Percentiles rank a stretch among this genome's conserved stretches.
phyloP scores from a whole-genome alignment of 805 yeast species.

The Aciculoconidium aculeatum region DNA sequence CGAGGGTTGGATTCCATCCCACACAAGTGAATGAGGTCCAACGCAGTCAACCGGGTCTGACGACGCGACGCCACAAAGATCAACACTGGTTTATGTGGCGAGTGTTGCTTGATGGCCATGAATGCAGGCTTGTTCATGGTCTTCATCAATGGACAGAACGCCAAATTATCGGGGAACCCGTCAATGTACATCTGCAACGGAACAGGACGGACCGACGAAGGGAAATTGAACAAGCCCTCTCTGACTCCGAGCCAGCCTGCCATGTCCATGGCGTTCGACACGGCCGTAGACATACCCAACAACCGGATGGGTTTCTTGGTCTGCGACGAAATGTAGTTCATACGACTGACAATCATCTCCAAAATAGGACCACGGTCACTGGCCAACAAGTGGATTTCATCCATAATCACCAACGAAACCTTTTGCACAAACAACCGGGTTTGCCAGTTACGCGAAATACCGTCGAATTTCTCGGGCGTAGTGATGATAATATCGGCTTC shows the following conservation, averaged over 20 bases:
- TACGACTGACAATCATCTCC: constrained; percentile 85
- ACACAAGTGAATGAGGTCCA: constrained; percentile 71
- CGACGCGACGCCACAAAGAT: constrained; percentile 83
- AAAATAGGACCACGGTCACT: constrained; percentile 83
- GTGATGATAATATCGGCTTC: constrained; percentile 74
- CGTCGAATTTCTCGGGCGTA: constrained; percentile 84
- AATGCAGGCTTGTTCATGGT: constrained; percentile 88
- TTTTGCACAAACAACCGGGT: constrained; percentile 70
- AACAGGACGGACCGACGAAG: constrained; percentile 78
- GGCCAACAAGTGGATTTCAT: constrained; percentile 77
- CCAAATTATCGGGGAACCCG: constrained; percentile 77
- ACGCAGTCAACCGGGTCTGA: constrained; percentile 75
- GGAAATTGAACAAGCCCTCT: constrained; percentile 73
- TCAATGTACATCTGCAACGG: constrained; percentile 84
- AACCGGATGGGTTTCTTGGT: constrained; percentile 59
- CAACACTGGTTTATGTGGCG: constrained; percentile 77
- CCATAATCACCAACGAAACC: constrained; percentile 75
- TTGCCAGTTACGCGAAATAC: constrained; percentile 84
- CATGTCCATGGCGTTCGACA: constrained; percentile 79
- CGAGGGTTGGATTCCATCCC: constrained; percentile 76
- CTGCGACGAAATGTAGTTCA: constrained; percentile 63
- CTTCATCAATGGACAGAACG: constrained; percentile 80
- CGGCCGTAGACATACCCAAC: constrained; percentile 80
- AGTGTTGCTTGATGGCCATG: constrained; percentile 86
- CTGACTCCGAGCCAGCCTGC: constrained; percentile 78